Evolutionary conservation across 2,329 filamentous ascomycete species (phyloP), one percentile per base, ranked within the genome.

Genomic region (Fusarium sp.): DNA sequence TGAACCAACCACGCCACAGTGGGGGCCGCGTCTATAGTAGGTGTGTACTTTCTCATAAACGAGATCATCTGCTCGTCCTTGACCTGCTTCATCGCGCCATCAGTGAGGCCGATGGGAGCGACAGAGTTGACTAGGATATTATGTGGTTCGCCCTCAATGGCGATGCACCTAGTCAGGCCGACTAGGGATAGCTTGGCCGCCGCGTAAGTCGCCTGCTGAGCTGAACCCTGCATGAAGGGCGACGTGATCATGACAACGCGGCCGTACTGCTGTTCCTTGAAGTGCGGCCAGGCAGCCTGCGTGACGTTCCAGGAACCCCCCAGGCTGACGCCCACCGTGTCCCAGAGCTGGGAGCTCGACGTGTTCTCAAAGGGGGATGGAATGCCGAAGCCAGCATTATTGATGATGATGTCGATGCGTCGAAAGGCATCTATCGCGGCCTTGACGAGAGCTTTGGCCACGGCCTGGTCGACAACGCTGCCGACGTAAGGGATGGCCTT

Each of bases 241-340:
- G 60, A 62, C 7, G 52, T 57, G 8, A 40, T 57, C 43, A 57
- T 62, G 13, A 62, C 39, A 13, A 62, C 55, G 9, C 60, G 60
- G 4, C 60, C 46, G 10, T 58, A 58, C 15, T 52, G 50, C 18
- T 62, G 53, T 3, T 28, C 12, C 23, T 62, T 57, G 43, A 58
- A 50, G 4, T 62, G n/a, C 28, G 60, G 39, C 53, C 60, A 62
- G 13, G 60, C 60, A 1, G 47, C 41, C 6, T 51, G 60, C 1
- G 52, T 57, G 23, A 62, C 36, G 0, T 54, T 46, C 30, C 48
- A 62, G n/a, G 60, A 36, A 1, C 60, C 60, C 12, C 41, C 9
- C 13, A 47, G 34, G 12, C 58, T 50, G 6, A 40, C 23, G 2
- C 55, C 53, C 11, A 62, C 46, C 15, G 58, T 57, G 6, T 52